Percentiles rank a stretch among this genome's conserved stretches.
Conservation (phyloP, 768 basidiomycete species). For the Lepiota venenata region DNA sequence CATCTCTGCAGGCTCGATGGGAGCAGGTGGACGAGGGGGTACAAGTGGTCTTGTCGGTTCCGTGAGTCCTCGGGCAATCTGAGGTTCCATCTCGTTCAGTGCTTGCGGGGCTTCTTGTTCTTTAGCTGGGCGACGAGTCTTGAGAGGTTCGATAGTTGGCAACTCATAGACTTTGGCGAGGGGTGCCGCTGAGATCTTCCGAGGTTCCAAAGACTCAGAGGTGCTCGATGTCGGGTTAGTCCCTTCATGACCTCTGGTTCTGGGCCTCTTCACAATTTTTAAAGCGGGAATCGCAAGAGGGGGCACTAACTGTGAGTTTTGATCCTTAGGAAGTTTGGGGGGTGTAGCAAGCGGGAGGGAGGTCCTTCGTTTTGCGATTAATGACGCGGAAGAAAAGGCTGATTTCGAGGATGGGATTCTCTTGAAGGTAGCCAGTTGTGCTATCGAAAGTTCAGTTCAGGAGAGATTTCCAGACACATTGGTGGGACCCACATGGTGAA, state of each 20-base stretch:
- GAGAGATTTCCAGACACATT: background rate
- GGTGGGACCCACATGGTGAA: background rate
- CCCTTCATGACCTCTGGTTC: constrained; percentile 2
- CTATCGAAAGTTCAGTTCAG: background rate
- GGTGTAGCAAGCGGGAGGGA: constrained; percentile 6
- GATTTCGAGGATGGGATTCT: background rate
- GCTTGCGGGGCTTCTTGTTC: background rate
- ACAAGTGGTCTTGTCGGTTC: background rate
- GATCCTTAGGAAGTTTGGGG: constrained; percentile 5
- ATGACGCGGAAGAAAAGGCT: background rate
- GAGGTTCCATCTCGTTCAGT: background rate
- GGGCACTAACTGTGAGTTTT: constrained; percentile 11
- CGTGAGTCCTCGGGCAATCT: background rate
- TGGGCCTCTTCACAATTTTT: constrained; percentile 42
- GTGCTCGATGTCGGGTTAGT: constrained; percentile 1
- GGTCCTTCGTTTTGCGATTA: background rate
- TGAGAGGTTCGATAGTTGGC: background rate
- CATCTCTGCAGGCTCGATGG: background rate
- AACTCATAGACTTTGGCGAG: background rate
- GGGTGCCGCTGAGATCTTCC: background rate
- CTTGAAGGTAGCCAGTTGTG: background rate
- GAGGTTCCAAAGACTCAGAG: background rate
- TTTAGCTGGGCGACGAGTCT: background rate
- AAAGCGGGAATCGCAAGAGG: constrained; percentile 41
- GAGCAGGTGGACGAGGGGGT: background rate